Evolutionary conservation across 2,329 filamentous ascomycete genomes (phyloP), one percentile per base, ranked within the genome.

Genomic region (Fusarium agapanthi): DNA sequence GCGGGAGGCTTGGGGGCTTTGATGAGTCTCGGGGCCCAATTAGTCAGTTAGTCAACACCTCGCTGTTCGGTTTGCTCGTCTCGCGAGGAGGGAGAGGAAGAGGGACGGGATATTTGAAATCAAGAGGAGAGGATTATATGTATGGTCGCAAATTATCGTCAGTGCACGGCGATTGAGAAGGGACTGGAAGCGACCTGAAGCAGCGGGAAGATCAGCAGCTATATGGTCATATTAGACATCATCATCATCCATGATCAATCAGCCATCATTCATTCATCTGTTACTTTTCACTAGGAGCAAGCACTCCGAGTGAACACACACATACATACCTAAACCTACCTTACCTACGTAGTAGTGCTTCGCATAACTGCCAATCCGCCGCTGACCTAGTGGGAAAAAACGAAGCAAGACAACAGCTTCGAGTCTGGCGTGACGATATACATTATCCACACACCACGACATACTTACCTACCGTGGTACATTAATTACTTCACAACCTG

Each of bases 211-310:
- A 72, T 69, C 67, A 73, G 58, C 71, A 72, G 63, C 61, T 48
- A 61, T 60, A 51, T 65, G 40, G 56, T 56, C 64, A 65, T 61
- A 50, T 55, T 54, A 48, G 45, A 32, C 28, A 50, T 32, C 45
- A 48, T 48, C 45, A 67, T 74, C 71, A 74, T 73, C 59, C 67
- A 73, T 68, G 62, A 67, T 71, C 51, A 55, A 70, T 60, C 54
- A 73, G 55, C 43, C 70, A 72, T 69, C 65, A 61, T 57, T 14
- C 32, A 15, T 34, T 51, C 51, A 73, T 59, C 34, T n/a, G 16
- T 28, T 26, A 51, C n/a, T n/a, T 11, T n/a, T 24, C 48, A 26
- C 15, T 38, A 69, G 43, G 61, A 70, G 28, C 45, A 61, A 73
- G 60, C 38, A n/a, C n/a, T n/a, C n/a, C n/a, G 51, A 47, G 44